Conservation (phyloP, 2,329 filamentous ascomycete species). For the Claviceps capensis region DNA sequence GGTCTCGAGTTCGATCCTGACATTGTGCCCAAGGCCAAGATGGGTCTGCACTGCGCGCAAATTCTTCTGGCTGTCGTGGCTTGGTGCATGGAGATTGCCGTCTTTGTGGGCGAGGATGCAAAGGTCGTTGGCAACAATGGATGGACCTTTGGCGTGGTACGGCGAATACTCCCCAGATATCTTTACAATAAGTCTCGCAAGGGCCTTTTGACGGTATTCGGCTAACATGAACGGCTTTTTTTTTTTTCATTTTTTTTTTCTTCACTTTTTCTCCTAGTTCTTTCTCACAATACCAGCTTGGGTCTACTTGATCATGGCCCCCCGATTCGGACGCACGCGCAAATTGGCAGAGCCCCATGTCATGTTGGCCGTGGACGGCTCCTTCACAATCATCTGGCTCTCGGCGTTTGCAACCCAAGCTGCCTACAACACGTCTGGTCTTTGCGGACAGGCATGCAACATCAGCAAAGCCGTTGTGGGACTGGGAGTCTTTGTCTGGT, state of each 20-base stretch:
- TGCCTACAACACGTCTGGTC: constrained; percentile 42
- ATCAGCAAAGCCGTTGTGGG: constrained; percentile 50
- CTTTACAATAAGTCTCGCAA: neutral
- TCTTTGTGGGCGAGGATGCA: constrained; percentile 37
- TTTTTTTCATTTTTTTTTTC: neutral
- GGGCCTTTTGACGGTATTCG: neutral
- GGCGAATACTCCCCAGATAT: constrained; percentile 12
- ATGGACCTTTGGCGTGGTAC: constrained; percentile 51
- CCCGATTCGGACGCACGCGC: constrained; percentile 47
- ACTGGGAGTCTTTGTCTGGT: constrained; percentile 50
- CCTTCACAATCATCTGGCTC: constrained; percentile 49
- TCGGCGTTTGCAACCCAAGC: constrained; percentile 54
- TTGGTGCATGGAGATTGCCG: constrained; percentile 45
- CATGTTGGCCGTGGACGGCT: constrained; percentile 43
- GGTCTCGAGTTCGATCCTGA: constrained; percentile 40
- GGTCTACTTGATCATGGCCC: constrained; percentile 52
- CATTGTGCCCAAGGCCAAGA: constrained; percentile 40
- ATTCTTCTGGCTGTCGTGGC: constrained; percentile 38
- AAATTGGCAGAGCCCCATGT: constrained; percentile 48
- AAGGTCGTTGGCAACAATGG: constrained; percentile 42
- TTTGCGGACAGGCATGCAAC: constrained; percentile 42
- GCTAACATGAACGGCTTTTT: neutral
- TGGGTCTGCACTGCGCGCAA: constrained; percentile 43
- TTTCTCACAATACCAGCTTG: constrained; percentile 51
- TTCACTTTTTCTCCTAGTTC: constrained; percentile 29